Conservation (phyloP, 1,139 yeast species). For the Starmera stellimalicola region DNA sequence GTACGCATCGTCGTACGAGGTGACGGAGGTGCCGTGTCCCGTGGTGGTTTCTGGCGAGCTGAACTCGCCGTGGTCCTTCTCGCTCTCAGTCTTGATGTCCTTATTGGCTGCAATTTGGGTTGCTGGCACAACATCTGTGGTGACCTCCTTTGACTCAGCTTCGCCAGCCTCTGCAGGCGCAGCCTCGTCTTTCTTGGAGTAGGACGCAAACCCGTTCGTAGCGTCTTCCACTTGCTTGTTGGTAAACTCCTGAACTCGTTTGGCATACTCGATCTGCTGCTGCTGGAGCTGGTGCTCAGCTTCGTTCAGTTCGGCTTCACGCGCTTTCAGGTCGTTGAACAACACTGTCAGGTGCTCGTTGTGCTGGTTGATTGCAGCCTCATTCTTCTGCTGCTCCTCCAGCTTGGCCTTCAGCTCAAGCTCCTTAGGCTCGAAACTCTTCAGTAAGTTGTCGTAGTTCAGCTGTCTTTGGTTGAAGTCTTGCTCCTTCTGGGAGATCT, state of each 20-base stretch:
- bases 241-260: conserved; percentile 26
- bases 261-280: conserved; percentile 28
- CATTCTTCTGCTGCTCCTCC: conserved; percentile 25
- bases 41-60: conserved; percentile 20
- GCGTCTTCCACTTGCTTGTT: conserved; percentile 27
- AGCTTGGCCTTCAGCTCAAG: conserved; percentile 24
- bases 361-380: conserved; percentile 22
- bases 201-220: conserved; percentile 23
- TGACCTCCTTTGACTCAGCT: background rate
- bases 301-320: conserved; percentile 24
- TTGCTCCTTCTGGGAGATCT: conserved; percentile 14
- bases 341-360: conserved; percentile 24
- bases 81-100: conserved; percentile 17
- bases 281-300: conserved; percentile 28
- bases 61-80: conserved; percentile 14
- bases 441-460: conserved; percentile 9
- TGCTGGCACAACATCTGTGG: background rate
- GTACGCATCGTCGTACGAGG: conserved; percentile 34
- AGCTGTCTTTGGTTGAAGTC: conserved; percentile 21
- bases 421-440: conserved; percentile 12
- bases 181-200: conserved; percentile 21
- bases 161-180: conserved; percentile 17
- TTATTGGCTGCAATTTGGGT: conserved; percentile 16
- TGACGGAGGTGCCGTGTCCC: conserved; percentile 25
- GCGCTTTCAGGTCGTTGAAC: conserved; percentile 24